A percentile compares a stretch with the other conserved stretches of the same genome.
phyloP scores from a whole-genome alignment of 805 yeast genomes.

The Zygosaccharomyces siamensis region DNA sequence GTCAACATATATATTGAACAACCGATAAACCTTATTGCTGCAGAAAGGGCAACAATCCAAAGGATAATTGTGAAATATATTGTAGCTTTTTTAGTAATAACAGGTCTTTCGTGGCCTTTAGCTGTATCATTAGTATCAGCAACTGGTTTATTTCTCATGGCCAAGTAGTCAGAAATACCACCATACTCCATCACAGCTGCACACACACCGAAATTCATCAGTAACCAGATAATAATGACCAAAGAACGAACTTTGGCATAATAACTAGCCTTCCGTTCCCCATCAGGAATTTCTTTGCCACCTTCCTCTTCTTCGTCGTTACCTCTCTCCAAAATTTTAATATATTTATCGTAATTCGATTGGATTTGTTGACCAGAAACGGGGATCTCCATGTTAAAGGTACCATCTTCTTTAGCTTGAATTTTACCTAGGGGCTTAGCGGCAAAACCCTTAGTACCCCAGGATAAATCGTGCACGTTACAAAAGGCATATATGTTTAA shows the following conservation, averaged over 20 bases:
- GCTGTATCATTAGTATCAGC: constrained; percentile 12
- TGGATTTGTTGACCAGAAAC: constrained; percentile 75
- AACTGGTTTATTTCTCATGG: constrained; percentile 20
- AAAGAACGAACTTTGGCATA: constrained; percentile 87
- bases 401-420: constrained; percentile 60
- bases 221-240: constrained; percentile 85
- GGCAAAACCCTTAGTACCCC: constrained; percentile 93
- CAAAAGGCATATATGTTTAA: constrained; percentile 93
- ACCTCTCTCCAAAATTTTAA: constrained; percentile 48
- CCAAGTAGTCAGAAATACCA: constrained; percentile 51
- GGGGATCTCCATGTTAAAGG: constrained; percentile 66
- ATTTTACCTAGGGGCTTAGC: constrained; percentile 80
- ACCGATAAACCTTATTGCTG: constrained; percentile 77
- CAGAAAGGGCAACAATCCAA: constrained; percentile 92
- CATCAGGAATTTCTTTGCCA: constrained; percentile 35
- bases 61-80: constrained; percentile 76
- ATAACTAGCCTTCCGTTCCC: constrained; percentile 66
- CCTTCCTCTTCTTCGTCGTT: constrained; percentile 37
- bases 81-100: constrained; percentile 44
- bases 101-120: constrained; percentile 15
- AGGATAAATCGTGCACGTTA: constrained; percentile 91
- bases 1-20: constrained; percentile 52
- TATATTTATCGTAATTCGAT: constrained; percentile 59
- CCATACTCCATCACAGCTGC: constrained; percentile 83
- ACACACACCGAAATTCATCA: constrained; percentile 75